These are phyloP conservation scores for Aureobasidium pullulans DNA, from an alignment of 2,329 filamentous ascomycete species.

Conservation along the genomic window DNA sequence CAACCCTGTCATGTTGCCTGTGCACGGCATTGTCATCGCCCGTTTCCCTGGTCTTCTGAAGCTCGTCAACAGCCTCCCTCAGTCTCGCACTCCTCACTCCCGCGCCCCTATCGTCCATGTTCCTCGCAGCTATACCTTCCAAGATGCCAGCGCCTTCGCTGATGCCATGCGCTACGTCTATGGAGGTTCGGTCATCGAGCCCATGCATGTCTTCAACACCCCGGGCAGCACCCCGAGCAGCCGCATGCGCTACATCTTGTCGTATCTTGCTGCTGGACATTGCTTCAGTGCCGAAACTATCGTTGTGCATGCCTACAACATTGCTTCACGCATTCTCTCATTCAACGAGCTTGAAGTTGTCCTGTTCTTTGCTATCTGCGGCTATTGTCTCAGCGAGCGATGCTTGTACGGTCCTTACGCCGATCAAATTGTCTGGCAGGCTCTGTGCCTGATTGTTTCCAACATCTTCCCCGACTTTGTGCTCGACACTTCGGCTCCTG, in stretches of 20 bases:
- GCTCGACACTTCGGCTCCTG: conserved; percentile 45
- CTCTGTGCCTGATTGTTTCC: conserved; percentile 53
- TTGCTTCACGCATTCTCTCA: conserved; percentile 49
- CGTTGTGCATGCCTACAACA: conserved; percentile 40
- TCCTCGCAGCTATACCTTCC: conserved; percentile 8
- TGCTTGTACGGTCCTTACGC: conserved; percentile 47
- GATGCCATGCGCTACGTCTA: conserved; percentile 16
- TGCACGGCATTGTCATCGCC: conserved; percentile 14
- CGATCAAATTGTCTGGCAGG: conserved; percentile 46
- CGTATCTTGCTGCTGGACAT: conserved; percentile 55
- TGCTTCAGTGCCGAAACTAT: conserved; percentile 42
- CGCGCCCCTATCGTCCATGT: conserved; percentile 1
- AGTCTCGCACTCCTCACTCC: neutral
- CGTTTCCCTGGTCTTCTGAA: conserved; percentile 12
- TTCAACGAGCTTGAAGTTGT: conserved; percentile 56
- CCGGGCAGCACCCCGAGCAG: neutral
- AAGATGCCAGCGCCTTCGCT: conserved; percentile 5
- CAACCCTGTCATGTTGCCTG: conserved; percentile 10
- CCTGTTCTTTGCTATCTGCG: conserved; percentile 42
- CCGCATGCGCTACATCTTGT: conserved; percentile 35
- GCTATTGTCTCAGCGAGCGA: neutral
- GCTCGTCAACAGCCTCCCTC: neutral
- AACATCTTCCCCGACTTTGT: conserved; percentile 55
- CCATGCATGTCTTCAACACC: conserved; percentile 1
- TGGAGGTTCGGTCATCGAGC: conserved; percentile 8